Percentiles rank a stretch among this genome's conserved stretches.
Conservation (phyloP, 2,329 filamentous ascomycete genomes). For the Sporothrix dimorphospora region DNA sequence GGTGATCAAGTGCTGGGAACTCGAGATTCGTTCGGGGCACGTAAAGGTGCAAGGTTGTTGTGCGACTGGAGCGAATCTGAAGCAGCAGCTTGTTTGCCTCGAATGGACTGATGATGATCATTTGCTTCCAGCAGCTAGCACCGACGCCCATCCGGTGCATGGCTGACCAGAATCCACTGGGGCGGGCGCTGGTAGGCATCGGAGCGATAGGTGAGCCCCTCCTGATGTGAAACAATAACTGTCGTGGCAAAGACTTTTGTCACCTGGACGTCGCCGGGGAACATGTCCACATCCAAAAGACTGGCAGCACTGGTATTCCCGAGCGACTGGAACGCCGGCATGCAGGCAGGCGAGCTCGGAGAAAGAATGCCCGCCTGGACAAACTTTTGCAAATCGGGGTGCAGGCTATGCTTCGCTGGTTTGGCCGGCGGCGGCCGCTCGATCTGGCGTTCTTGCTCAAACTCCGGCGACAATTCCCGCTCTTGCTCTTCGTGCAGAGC, state of each 20-base stretch:
- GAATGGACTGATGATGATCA: conserved; percentile 16
- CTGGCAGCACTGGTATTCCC: conserved; percentile 45
- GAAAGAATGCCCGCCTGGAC: conserved; percentile 43
- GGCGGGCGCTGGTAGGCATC: conserved; percentile 1
- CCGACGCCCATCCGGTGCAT: background rate
- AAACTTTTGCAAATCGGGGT: conserved; percentile 49
- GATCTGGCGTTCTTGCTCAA: conserved; percentile 61
- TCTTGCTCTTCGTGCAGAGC: conserved; percentile 68
- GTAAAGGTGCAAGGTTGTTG: background rate
- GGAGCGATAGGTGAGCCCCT: background rate
- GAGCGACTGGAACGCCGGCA: conserved; percentile 52
- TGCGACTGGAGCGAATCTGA: background rate
- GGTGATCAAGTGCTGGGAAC: no score
- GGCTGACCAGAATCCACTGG: conserved; percentile 1
- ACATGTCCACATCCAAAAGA: conserved; percentile 40
- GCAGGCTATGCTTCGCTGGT: conserved; percentile 48
- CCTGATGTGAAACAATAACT: conserved; percentile 37
- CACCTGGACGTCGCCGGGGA: conserved; percentile 48
- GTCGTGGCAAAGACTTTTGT: conserved; percentile 57
- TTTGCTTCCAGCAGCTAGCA: background rate
- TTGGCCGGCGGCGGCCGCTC: conserved; percentile 49
- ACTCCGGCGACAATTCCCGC: conserved; percentile 66
- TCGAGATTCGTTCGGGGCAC: background rate
- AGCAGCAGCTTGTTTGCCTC: background rate
- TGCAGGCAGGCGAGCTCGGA: conserved; percentile 39